Evolutionary conservation across 257 asterid genomes (phyloP).

Genomic region (Catharanthus roseus): DNA sequence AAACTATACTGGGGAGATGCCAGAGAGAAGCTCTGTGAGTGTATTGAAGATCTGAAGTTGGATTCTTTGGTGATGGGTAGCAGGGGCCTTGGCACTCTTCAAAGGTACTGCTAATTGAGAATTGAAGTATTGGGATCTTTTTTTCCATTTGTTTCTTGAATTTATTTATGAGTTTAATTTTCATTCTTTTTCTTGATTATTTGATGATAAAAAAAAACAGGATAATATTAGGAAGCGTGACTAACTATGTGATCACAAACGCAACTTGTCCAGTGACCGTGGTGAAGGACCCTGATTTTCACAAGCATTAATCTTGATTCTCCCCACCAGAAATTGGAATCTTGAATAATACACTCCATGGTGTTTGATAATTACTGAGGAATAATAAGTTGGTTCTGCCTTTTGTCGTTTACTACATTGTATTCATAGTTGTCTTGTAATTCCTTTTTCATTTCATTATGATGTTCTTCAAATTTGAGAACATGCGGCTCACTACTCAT

Average conservation of each 20-base stretch:
- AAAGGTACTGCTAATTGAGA: too few species aligned
- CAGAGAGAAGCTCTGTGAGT: constrained; percentile 68
- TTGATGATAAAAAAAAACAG: constrained; percentile 23
- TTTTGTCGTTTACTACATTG: background rate
- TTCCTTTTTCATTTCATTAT: background rate
- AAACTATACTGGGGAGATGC: constrained; percentile 91
- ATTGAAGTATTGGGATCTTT: background rate
- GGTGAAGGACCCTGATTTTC: constrained; percentile 64
- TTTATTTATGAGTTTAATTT: background rate
- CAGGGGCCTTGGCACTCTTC: constrained; percentile 67
- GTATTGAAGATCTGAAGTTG: constrained; percentile 59
- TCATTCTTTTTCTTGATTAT: background rate
- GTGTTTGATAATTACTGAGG: background rate
- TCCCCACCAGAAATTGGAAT: too few species aligned
- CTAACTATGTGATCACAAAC: constrained; percentile 46
- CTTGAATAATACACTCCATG: too few species aligned
- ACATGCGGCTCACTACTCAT: background rate
- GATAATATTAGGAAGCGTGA: constrained; percentile 78
- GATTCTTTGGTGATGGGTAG: constrained; percentile 80
- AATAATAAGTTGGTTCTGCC: background rate
- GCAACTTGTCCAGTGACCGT: constrained; percentile 72
- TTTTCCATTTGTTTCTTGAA: background rate
- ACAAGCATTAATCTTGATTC: constrained; percentile 39
- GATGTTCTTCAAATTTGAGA: background rate
- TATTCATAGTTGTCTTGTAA: background rate